These are phyloP conservation scores for Protomyces arabidopsidicola DNA, from an alignment of 1,139 yeast genomes.

Conservation along the genomic window DNA sequence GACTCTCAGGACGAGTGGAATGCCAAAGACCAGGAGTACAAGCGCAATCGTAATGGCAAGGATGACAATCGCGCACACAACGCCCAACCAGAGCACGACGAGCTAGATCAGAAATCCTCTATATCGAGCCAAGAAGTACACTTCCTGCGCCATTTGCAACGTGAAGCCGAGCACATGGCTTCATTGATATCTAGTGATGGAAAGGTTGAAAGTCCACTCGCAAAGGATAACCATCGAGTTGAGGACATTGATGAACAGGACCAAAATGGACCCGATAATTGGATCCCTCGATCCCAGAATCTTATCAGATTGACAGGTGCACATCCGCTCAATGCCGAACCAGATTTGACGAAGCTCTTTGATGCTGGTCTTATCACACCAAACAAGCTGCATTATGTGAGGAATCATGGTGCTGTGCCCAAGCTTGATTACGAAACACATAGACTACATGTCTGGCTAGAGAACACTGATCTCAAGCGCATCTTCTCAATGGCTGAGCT, in stretches of 20 bases:
- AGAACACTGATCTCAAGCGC: constrained; percentile 35
- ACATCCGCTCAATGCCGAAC: constrained; percentile 41
- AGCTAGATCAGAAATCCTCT: background rate
- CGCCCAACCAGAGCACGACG: background rate
- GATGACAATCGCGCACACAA: background rate
- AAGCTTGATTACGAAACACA: constrained; percentile 31
- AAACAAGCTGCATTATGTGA: constrained; percentile 38
- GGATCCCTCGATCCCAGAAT: constrained; percentile 38
- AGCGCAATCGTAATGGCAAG: background rate
- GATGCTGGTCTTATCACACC: constrained; percentile 40
- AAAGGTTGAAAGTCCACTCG: background rate
- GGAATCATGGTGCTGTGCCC: constrained; percentile 42
- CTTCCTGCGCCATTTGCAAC: background rate
- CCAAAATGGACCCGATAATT: constrained; percentile 34
- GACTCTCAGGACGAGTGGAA: background rate
- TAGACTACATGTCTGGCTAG: constrained; percentile 38
- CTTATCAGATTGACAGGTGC: constrained; percentile 39
- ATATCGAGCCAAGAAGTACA: background rate
- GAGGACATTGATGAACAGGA: constrained; percentile 1
- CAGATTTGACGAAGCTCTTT: constrained; percentile 37
- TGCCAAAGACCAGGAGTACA: constrained; percentile 2
- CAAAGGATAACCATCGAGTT: constrained; percentile 1
- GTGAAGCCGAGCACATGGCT: constrained; percentile 1
- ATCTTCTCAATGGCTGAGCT: constrained; percentile 35
- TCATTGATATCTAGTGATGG: background rate